Evolutionary conservation across 129 eudicot genomes (phyloP), one percentile per base, ranked within the genome.

Genomic region (Cynara cardunculus): DNA sequence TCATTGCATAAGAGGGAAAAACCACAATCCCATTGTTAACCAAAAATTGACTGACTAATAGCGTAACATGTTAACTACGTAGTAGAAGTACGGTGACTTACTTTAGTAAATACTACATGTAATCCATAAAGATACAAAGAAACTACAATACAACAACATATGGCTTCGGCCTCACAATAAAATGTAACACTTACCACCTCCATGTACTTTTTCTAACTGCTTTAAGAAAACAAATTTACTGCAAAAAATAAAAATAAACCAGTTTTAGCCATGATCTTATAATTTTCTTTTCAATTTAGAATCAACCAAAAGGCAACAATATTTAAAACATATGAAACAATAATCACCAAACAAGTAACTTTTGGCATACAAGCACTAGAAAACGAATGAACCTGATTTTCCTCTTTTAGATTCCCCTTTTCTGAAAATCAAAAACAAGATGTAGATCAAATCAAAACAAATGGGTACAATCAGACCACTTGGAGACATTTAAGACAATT

Each of bases 391-490:
- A 83, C 90, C 85, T 80, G 80, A 75, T 77, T 65, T 78, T 39
- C 41, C 41, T 62, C 68, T 31, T 49, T 28, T 19, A 22, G 49
- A 70, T 75, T 41, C 61, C 72, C 10, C 26, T 83, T 84, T 81
- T 85, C 94, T 90, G 89, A 37, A 86, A 75, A 39, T 80, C 18
- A 77, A 26, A 69, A 71, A 25, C 65, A 67, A 7, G 11, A 41
- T 41, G 12, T 24, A 39, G 7, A 73, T 41, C 21, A 27, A 25
- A 32, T 70, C 74, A 32, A 70, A 70, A 32, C 74, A 4, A 34
- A 39, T 73, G 5, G 19, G 2, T 35, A 25, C 59, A 71, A 18
- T 72, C 24, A 5, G 59, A 41, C 13, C 53, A 2, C 1, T 41
- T 19, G 7, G 65, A 56, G 62, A 56, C 65, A 56, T 46, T 44